Conservation (phyloP, 192 early-diverging fungal species). For the Backusella psychrophila region DNA sequence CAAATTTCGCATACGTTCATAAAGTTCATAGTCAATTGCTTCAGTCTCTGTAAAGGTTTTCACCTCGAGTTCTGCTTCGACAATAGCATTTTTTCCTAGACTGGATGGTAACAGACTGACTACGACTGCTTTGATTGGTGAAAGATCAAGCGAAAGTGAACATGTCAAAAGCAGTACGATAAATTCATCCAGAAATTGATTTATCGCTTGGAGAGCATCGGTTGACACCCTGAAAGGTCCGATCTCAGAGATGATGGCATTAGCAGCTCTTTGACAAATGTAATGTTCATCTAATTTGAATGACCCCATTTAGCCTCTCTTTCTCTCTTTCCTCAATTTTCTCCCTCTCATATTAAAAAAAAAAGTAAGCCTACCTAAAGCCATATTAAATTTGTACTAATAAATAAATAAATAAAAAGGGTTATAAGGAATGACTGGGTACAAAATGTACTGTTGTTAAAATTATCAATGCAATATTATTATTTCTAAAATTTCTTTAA, state of each 20-base stretch:
- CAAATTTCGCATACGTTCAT: conserved; percentile 33
- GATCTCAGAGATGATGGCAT: conserved; percentile 56
- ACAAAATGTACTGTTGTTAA: background rate
- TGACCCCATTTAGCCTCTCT: background rate
- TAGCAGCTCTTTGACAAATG: conserved; percentile 59
- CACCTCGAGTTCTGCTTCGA: conserved; percentile 58
- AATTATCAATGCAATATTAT: background rate
- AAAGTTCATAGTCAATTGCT: conserved; percentile 34
- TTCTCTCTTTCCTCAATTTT: background rate
- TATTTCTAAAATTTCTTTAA: background rate
- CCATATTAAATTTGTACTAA: background rate
- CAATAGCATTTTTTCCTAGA: conserved; percentile 59
- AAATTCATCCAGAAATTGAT: conserved; percentile 58
- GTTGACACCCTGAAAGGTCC: conserved; percentile 54
- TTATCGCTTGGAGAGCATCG: conserved; percentile 53
- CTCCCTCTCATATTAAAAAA: too few relatives aligned
- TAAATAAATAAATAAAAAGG: background rate
- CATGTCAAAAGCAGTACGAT: conserved; percentile 46
- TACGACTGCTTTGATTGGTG: conserved; percentile 48
- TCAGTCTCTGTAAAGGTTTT: conserved; percentile 55
- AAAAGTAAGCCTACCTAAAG: background rate
- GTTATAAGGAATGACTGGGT: background rate
- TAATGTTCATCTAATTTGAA: conserved; percentile 44
- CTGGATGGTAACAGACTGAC: conserved; percentile 46
- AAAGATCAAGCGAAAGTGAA: conserved; percentile 47